Base-by-base conservation (phyloP, 225 moss, liverwort and hornwort species). In the Neckera pumila region DNA sequence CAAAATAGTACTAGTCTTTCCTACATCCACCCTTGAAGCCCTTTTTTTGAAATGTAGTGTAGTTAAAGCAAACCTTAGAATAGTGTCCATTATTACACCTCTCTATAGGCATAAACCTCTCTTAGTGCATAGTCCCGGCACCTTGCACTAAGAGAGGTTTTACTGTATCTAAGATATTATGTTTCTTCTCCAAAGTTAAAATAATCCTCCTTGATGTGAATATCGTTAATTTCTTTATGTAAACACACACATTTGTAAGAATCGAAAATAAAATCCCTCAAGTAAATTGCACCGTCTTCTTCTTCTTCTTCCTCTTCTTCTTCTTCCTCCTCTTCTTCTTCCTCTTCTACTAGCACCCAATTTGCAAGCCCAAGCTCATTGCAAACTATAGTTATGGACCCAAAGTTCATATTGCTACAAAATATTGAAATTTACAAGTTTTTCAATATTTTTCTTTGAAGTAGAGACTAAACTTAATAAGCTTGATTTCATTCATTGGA, bases 81-180 rank as follows among this genome's bases (percentile, higher is more conserved):
- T 19, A 3, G 19, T 56, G 19, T 2, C 56, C 56, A 56, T 56
- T 56, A 19, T 56, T 56, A 56, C 56, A 56, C 18, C 56, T 56
- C 56, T 56, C 7, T 56, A 47, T 8, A 47, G 8, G 47, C 47
- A 47, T 47, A 47, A 47, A 56, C 18, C 56, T 56, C 56, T 56
- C 7, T 56, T 56, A 56, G 18, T 56, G 19, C 7, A 56, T 19
- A 56, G 56, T 56, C 7, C 8, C 19, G 4, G 4, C 18, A 8
- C 56, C 18, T 8, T 19, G 19, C 56, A 56, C 19, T 19, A 56
- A 56, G 8, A 56, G 3, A 19, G 56, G 18, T 56, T 56, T 19
- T 56, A 19, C 13, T 49, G 49, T 49, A 49, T 12, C 49, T 0
- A 2, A 1, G 2, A 34, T 51, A 1, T 8, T 34, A 11, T 1